A percentile compares a stretch with the other conserved stretches of the same genome.
Evolutionary conservation across 2,329 filamentous ascomycete species (phyloP).

Genomic region (Gremmenia infestans): DNA sequence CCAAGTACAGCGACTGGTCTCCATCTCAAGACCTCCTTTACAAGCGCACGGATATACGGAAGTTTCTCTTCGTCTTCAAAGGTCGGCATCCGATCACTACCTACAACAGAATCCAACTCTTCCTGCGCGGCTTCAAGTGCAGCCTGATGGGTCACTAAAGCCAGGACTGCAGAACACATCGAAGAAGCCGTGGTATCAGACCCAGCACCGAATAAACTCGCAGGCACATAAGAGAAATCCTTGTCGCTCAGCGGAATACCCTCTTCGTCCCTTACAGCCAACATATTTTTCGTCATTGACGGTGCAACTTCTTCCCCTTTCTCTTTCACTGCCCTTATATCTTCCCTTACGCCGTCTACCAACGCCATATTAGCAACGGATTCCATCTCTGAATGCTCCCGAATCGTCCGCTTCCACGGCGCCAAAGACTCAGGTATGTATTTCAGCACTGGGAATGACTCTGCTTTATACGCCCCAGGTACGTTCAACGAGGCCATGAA

Average conservation of each 20-base stretch:
- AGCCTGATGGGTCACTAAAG: conserved; percentile 36
- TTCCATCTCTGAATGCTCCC: conserved; percentile 18
- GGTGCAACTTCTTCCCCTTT: conserved; percentile 29
- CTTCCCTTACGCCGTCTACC: conserved; percentile 29
- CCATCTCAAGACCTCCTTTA: conserved; percentile 45
- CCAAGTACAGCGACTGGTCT: conserved; percentile 42
- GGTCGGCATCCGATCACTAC: conserved; percentile 33
- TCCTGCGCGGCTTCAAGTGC: conserved; percentile 36
- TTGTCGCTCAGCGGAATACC: conserved; percentile 25
- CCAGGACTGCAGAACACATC: conserved; percentile 30
- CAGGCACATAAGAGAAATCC: conserved; percentile 28
- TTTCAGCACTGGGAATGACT: conserved; percentile 32
- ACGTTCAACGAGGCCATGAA: conserved; percentile 42
- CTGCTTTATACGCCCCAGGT: conserved; percentile 35
- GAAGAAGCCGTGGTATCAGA: conserved; percentile 35
- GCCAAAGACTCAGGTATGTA: conserved; percentile 30
- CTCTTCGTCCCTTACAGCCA: conserved; percentile 24
- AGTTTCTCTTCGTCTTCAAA: conserved; percentile 36
- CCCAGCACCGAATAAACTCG: conserved; percentile 35
- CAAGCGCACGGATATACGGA: conserved; percentile 38
- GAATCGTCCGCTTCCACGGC: conserved; percentile 21
- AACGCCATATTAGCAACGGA: conserved; percentile 20
- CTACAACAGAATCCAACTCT: conserved; percentile 39
- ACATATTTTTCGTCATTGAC: conserved; percentile 30
- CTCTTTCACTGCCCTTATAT: conserved; percentile 24